Evolutionary conservation across 768 basidiomycete genomes (phyloP), one percentile per base, ranked within the genome.

Genomic region (Cubamyces lactineus): DNA sequence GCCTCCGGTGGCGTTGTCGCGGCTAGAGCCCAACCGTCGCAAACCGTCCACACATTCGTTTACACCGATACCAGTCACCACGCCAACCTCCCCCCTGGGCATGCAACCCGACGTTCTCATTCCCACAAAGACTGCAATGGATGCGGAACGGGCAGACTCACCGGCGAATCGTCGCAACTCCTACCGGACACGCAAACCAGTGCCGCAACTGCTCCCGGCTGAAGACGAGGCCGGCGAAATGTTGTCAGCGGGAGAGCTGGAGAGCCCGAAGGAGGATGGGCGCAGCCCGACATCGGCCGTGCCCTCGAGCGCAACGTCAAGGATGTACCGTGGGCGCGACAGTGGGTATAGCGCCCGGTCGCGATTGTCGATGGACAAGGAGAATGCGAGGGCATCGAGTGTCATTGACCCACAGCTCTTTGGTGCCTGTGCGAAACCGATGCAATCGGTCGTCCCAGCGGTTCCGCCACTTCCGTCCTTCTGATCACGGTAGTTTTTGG

Each of bases 311-410:
- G 56, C 56, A 38, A 57, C 56, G 46, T 57, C 56, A 12, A 17
- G 21, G 47, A 57, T 57, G 56, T 57, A 57, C 38, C 56, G 47
- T 19, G 40, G 8, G 19, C 57, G 57, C 26, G 57, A 59, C n/a
- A 59, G 57, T n/a, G 57, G 40, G 17, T 21, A 16, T 17, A 43
- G 41, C 26, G 48, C 39, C 39, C 57, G 23, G 57, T 41, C 48
- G 9, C 49, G 48, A 7, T 17, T 41, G 24, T 24, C 11, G 19
- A 49, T 21, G n/a, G 49, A 50, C 28, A 28, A 39, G 15, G 47
- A 19, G 45, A 17, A 38, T 28, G 48, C 57, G 24, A 41, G 57
- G 49, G 49, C 57, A 19, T 59, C 57, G 42, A 59, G 57, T 42
- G 13, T 59, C 28, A 43, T 59, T 24, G 57, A 59, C 47, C 57